phyloP scores from a whole-genome alignment of 2,329 filamentous ascomycete genomes.

The Penicillium sp. region DNA sequence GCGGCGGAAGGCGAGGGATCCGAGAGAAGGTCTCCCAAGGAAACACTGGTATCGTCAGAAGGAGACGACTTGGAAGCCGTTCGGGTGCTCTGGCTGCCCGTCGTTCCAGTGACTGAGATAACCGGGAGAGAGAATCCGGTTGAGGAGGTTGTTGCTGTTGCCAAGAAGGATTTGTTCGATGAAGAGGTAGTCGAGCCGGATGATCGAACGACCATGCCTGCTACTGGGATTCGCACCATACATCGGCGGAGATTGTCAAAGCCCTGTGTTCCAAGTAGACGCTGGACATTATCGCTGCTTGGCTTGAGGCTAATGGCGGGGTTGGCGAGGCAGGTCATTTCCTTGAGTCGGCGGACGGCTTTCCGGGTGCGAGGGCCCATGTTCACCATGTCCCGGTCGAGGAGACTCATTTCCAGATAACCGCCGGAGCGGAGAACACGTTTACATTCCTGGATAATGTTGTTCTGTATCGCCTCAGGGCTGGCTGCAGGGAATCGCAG shows the following conservation, averaged over 20 bases:
- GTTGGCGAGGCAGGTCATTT: slow-evolving; percentile 45
- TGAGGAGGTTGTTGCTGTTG: slow-evolving; percentile 24
- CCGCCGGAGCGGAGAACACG: slow-evolving; percentile 51
- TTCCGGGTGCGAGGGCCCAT: slow-evolving; percentile 49
- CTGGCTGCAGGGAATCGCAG: slow-evolving; percentile 49
- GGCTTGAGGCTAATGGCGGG: slow-evolving; percentile 47
- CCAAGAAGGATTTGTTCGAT: slow-evolving; percentile 36
- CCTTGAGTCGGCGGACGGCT: slow-evolving; percentile 47
- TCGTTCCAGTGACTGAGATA: slow-evolving; percentile 23
- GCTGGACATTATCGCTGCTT: slow-evolving; percentile 49
- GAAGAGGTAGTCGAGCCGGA: slow-evolving; percentile 42
- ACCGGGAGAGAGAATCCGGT: slow-evolving; percentile 25
- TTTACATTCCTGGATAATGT: slow-evolving; percentile 50
- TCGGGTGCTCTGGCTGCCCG: slow-evolving; percentile 14
- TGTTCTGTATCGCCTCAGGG: slow-evolving; percentile 44
- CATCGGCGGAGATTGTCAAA: slow-evolving; percentile 52
- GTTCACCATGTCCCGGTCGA: slow-evolving; percentile 53
- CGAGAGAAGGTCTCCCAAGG: slow-evolving; percentile 69
- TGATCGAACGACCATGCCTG: slow-evolving; percentile 44
- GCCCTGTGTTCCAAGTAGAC: slow-evolving; percentile 44
- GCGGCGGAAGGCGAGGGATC: slow-evolving; percentile 66
- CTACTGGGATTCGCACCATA: slow-evolving; percentile 50
- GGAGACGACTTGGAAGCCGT: slow-evolving; percentile 29
- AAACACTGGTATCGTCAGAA: slow-evolving; percentile 42
- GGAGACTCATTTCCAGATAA: slow-evolving; percentile 49